A percentile compares a stretch with the other conserved stretches of the same genome.
Evolutionary conservation across 371 early-diverging fungal species (phyloP).

Genomic region (Nosema granulosis): DNA sequence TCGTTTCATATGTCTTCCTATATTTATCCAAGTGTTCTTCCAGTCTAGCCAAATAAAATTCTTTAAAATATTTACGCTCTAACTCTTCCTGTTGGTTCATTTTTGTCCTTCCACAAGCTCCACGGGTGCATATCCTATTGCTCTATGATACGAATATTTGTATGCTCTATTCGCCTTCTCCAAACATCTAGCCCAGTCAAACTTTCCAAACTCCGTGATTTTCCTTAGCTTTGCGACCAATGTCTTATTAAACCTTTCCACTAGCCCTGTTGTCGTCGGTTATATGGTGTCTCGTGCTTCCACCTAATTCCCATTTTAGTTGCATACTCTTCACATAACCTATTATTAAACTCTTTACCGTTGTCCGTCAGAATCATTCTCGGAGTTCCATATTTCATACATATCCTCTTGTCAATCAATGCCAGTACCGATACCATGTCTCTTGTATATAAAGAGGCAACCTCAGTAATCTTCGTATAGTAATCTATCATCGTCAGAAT

Average conservation of each 20-base stretch:
- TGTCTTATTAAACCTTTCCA: conserved; percentile 31
- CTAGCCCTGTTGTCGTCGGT: conserved; percentile 18
- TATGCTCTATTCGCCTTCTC: neutral
- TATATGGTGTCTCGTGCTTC: conserved; percentile 11
- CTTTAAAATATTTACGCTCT: no score
- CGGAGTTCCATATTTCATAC: conserved; percentile 17
- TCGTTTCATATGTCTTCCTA: neutral
- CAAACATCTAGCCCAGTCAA: conserved; percentile 11
- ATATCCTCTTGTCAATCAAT: neutral
- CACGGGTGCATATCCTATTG: conserved; percentile 21
- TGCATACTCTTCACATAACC: neutral
- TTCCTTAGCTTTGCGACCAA: conserved; percentile 14
- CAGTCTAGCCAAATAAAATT: neutral
- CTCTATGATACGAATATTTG: conserved; percentile 12
- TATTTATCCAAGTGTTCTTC: neutral
- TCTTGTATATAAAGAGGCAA: conserved; percentile 4
- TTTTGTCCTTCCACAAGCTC: neutral
- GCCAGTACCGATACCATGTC: neutral
- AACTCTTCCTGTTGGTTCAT: neutral
- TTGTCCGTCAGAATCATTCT: conserved; percentile 22
- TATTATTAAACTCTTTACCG: conserved; percentile 27
- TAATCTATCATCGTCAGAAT: conserved; percentile 18
- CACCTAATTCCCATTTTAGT: neutral
- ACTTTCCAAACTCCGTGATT: conserved; percentile 13
- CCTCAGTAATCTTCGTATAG: conserved; percentile 10